Evolutionary conservation across 148 eudicot genomes (phyloP).

Genomic region (Chenopodium album): DNA sequence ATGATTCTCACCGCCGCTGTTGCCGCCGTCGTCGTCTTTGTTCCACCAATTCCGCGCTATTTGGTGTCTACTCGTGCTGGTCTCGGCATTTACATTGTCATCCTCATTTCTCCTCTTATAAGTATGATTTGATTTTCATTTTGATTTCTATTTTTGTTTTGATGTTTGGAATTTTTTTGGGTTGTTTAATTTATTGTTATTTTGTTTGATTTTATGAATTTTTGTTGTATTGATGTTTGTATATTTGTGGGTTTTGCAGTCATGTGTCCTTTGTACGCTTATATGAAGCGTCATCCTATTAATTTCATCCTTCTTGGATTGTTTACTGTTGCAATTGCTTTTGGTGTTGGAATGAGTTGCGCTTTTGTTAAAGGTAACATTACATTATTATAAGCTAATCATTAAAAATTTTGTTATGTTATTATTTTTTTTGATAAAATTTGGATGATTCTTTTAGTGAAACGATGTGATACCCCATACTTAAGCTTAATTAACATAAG

Average conservation of each 20-base stretch:
- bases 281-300: slow-evolving; percentile 43
- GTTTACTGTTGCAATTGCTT: slow-evolving; percentile 43
- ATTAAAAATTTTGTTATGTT: no score
- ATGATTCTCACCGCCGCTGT: slow-evolving; percentile 42
- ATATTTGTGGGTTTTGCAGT: slow-evolving; percentile 19
- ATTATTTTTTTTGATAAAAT: no score
- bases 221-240: background rate
- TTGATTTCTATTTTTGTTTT: background rate
- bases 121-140: slow-evolving; percentile 17
- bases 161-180: background rate
- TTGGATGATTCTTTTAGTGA: no score
- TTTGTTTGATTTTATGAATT: no score
- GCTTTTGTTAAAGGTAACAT: slow-evolving; percentile 39
- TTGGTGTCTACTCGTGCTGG: slow-evolving; percentile 32
- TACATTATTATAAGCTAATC: no score
- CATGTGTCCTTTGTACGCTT: slow-evolving; percentile 37
- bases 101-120: slow-evolving; percentile 37
- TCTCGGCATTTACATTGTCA: slow-evolving; percentile 25
- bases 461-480: no score
- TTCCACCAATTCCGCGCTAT: slow-evolving; percentile 25
- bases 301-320: slow-evolving; percentile 40
- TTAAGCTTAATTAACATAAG: no score
- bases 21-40: slow-evolving; percentile 35
- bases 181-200: no score
- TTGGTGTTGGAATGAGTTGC: slow-evolving; percentile 39